Conservation (phyloP, 768 basidiomycete species). For the Coprinellus micaceus region DNA sequence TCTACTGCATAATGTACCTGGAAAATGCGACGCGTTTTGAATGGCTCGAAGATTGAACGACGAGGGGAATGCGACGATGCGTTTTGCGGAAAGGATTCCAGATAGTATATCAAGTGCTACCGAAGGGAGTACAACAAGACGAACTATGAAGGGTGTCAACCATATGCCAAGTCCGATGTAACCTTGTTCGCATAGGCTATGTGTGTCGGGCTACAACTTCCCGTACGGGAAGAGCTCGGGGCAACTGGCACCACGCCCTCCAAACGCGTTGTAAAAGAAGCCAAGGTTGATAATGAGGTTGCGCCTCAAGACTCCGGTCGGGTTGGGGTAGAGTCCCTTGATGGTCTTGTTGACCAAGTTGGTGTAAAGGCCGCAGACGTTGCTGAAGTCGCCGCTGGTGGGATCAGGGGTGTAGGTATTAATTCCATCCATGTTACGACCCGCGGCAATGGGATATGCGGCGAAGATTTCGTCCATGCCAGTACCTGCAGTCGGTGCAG, state of each 20-base stretch:
- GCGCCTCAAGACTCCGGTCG: constrained; percentile 11
- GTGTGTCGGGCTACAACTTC: no score
- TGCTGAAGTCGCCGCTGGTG: constrained; percentile 9
- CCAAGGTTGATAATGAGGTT: constrained; percentile 14
- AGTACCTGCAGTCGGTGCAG: constrained; percentile 3
- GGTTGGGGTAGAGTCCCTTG: constrained; percentile 16
- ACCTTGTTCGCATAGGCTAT: no score
- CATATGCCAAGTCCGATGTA: no score
- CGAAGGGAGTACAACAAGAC: no score
- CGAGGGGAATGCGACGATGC: no score
- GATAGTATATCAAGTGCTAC: no score
- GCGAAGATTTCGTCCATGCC: constrained; percentile 3
- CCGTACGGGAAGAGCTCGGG: constrained; percentile 14
- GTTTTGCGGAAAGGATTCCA: no score
- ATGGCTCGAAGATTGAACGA: no score
- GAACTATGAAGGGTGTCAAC: no score
- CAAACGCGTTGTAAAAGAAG: constrained; percentile 9
- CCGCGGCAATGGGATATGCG: constrained; percentile 13
- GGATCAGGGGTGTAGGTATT: constrained; percentile 16
- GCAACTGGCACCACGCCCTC: constrained; percentile 4
- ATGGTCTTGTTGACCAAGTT: constrained; percentile 15
- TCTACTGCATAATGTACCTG: no score
- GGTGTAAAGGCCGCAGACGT: constrained; percentile 13
- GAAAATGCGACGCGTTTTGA: no score
- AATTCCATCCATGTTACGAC: constrained; percentile 10